Conservation (phyloP, 257 asterid genomes). For the Nicotiana sylvestris region DNA sequence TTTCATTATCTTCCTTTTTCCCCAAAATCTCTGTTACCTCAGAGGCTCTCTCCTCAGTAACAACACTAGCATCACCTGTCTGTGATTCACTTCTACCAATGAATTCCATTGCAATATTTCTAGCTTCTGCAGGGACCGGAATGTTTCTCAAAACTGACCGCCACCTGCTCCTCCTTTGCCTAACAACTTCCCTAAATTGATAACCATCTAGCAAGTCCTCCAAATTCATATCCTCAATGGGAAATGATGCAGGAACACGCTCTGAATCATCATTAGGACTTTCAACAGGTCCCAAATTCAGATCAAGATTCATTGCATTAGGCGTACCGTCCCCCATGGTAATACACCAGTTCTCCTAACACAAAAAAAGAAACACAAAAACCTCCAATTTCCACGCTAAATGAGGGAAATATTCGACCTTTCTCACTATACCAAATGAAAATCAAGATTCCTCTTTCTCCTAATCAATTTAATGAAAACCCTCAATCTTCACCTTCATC, state of each 20-base stretch:
- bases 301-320: conserved; percentile 80
- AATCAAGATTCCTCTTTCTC: conserved; percentile 12
- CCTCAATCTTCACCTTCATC: conserved; percentile 3
- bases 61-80: conserved; percentile 74
- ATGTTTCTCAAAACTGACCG: conserved; percentile 64
- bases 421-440: conserved; percentile 15
- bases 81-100: conserved; percentile 47
- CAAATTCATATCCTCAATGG: conserved; percentile 55
- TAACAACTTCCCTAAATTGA: conserved; percentile 46
- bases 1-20: conserved; percentile 59
- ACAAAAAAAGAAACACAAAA: not conserved
- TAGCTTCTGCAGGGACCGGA: conserved; percentile 60
- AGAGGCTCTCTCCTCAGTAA: conserved; percentile 39
- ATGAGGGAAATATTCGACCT: conserved; percentile 4
- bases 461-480: conserved; percentile 21
- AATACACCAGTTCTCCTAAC: not conserved
- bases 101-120: conserved; percentile 60
- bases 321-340: conserved; percentile 63
- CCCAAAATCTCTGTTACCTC: conserved; percentile 41
- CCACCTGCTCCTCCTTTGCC: conserved; percentile 62
- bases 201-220: conserved; percentile 60
- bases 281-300: conserved; percentile 84
- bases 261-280: conserved; percentile 44
- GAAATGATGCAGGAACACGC: conserved; percentile 34
- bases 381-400: conserved; percentile 21